These are phyloP conservation scores for Candida saitoana DNA, from an alignment of 805 yeast species.

Conservation along the genomic window DNA sequence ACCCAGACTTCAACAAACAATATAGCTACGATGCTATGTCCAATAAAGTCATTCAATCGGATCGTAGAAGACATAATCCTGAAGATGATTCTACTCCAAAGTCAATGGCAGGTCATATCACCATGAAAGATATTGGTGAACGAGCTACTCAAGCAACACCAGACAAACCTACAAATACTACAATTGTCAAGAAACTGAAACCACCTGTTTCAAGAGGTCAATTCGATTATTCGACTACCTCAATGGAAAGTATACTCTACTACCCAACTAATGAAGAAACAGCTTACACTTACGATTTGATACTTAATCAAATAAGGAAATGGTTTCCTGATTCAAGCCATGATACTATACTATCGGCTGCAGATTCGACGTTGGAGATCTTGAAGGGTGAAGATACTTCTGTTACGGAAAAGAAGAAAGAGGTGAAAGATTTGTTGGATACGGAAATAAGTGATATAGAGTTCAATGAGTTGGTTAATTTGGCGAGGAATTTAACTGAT, in stretches of 20 bases:
- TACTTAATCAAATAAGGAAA: conserved; percentile 57
- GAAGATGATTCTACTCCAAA: conserved; percentile 59
- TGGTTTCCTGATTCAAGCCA: conserved; percentile 73
- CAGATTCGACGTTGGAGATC: conserved; percentile 58
- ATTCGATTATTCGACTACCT: conserved; percentile 2
- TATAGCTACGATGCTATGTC: conserved; percentile 74
- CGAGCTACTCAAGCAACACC: conserved; percentile 11
- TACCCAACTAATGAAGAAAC: conserved; percentile 58
- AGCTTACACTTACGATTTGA: conserved; percentile 46
- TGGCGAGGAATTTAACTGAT: conserved; percentile 50
- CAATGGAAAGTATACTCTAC: conserved; percentile 52
- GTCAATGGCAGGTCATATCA: conserved; percentile 66
- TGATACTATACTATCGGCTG: conserved; percentile 64
- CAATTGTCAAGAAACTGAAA: conserved; percentile 11
- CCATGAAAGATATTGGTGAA: conserved; percentile 67
- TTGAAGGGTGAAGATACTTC: conserved; percentile 44
- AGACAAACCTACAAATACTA: conserved; percentile 11
- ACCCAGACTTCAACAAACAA: conserved; percentile 13
- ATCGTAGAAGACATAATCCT: conserved; percentile 38
- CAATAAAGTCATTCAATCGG: conserved; percentile 56
- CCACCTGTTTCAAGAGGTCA: conserved; percentile 6
- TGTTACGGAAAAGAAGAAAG: conserved; percentile 44
- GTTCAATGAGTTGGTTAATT: conserved; percentile 43
- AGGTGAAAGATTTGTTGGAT: conserved; percentile 47
- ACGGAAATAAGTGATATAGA: conserved; percentile 35